Evolutionary conservation across 2,329 filamentous ascomycete genomes (phyloP).

Genomic region (Fusarium agapanthi): DNA sequence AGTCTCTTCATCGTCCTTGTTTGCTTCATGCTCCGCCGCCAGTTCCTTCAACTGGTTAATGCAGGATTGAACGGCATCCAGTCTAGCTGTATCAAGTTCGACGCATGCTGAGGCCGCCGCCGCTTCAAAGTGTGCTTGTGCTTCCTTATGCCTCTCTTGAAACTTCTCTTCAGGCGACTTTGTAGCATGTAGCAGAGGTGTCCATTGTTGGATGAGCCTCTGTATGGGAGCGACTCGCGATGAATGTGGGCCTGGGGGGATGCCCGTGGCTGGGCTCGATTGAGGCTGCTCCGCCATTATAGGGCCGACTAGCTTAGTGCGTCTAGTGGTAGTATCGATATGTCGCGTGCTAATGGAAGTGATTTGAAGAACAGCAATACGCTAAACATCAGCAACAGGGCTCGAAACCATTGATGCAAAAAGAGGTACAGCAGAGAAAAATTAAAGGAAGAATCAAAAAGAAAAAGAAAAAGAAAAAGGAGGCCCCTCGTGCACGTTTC

Average conservation of each 20-base stretch:
- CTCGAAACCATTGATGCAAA: accelerated
- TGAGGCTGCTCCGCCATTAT: background rate
- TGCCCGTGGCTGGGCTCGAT: no score
- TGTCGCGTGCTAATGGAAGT: background rate
- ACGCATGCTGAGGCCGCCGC: background rate
- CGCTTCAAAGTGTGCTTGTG: background rate
- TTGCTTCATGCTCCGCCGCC: background rate
- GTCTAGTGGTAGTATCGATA: background rate
- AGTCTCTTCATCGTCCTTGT: background rate
- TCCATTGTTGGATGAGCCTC: background rate
- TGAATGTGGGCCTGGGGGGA: background rate
- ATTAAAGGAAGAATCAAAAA: accelerated
- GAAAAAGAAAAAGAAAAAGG: background rate
- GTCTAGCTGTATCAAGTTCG: accelerated
- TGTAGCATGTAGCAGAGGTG: background rate
- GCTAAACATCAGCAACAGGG: no score
- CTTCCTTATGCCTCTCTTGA: accelerated
- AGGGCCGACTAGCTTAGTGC: background rate
- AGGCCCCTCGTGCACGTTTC: background rate
- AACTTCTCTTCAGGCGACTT: background rate
- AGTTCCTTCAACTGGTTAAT: background rate
- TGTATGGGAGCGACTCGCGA: background rate
- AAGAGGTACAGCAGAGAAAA: accelerated
- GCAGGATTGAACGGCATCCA: background rate
- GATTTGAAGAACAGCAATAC: no score